Percentiles rank a stretch among this genome's conserved stretches.
These are phyloP conservation scores for Petunia secreta DNA, from an alignment of 257 asterid species.

Conservation along the genomic window DNA sequence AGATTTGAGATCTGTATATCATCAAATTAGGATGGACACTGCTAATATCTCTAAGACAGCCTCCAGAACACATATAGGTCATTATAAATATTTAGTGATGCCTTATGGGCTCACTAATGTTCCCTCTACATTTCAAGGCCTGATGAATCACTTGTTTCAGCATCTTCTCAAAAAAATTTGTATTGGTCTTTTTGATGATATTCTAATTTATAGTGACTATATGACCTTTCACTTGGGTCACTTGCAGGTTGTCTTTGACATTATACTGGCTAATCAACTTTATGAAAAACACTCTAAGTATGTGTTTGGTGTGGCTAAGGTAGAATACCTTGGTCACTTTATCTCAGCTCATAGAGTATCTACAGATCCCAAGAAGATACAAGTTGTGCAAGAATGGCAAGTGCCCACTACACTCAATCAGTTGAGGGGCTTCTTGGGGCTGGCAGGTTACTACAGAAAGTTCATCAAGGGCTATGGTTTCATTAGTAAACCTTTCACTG, in stretches of 20 bases:
- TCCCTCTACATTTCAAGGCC: too few relatives aligned
- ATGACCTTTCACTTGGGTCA: background rate
- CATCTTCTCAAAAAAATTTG: too few relatives aligned
- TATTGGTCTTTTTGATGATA: background rate
- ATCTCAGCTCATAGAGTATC: background rate
- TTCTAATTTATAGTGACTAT: background rate
- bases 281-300: background rate
- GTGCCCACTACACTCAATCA: background rate
- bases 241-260: background rate
- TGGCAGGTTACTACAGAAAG: background rate
- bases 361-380: background rate
- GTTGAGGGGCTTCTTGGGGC: background rate
- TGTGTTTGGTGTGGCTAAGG: background rate
- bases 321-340: background rate
- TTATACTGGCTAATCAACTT: background rate
- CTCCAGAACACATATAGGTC: too few relatives aligned
- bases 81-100: too few relatives aligned
- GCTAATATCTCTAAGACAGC: too few relatives aligned
- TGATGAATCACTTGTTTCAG: too few relatives aligned
- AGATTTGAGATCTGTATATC: too few relatives aligned
- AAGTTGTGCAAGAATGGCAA: background rate
- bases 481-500: background rate
- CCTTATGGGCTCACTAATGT: too few relatives aligned
- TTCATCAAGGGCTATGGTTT: background rate
- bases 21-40: too few relatives aligned